Evolutionary conservation across 371 early-diverging fungal species (phyloP).

Genomic region (Encephalitozoon romaleae): DNA sequence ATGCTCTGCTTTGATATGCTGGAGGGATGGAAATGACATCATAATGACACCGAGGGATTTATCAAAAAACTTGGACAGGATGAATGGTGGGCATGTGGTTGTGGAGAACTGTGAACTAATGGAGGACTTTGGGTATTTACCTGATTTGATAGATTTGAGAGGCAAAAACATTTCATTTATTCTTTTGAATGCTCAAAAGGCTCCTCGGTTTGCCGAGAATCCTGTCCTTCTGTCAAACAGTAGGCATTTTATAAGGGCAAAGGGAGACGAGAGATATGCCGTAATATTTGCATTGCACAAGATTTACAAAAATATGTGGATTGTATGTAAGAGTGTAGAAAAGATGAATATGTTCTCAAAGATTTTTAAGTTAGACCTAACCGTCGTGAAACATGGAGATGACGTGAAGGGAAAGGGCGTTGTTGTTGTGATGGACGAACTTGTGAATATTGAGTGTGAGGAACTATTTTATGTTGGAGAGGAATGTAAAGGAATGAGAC

Average conservation of each 20-base stretch:
- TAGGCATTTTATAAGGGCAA: slow-evolving; percentile 15
- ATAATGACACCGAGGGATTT: slow-evolving; percentile 4
- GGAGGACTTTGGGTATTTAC: slow-evolving; percentile 4
- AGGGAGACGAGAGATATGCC: slow-evolving; percentile 11
- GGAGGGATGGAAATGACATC: neutral
- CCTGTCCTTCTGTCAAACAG: neutral
- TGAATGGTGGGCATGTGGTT: neutral
- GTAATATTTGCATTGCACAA: neutral
- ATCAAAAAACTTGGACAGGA: neutral
- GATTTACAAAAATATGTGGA: neutral
- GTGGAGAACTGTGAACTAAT: slow-evolving; percentile 18
- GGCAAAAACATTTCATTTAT: neutral
- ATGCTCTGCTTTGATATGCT: slow-evolving; percentile 1
- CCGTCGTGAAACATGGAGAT: neutral
- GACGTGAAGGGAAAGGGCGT: neutral
- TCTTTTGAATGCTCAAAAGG: neutral
- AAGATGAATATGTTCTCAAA: slow-evolving; percentile 27
- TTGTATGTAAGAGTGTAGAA: slow-evolving; percentile 12
- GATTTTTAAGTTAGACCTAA: slow-evolving; percentile 16
- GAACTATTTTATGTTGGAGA: slow-evolving; percentile 28
- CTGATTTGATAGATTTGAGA: neutral
- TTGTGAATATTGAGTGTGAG: neutral
- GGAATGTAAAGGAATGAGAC: neutral
- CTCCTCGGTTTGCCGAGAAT: neutral
- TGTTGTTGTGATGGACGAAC: slow-evolving; percentile 4